Evolutionary conservation across 1,139 yeast genomes (phyloP).

Genomic region (Diutina siamensis): DNA sequence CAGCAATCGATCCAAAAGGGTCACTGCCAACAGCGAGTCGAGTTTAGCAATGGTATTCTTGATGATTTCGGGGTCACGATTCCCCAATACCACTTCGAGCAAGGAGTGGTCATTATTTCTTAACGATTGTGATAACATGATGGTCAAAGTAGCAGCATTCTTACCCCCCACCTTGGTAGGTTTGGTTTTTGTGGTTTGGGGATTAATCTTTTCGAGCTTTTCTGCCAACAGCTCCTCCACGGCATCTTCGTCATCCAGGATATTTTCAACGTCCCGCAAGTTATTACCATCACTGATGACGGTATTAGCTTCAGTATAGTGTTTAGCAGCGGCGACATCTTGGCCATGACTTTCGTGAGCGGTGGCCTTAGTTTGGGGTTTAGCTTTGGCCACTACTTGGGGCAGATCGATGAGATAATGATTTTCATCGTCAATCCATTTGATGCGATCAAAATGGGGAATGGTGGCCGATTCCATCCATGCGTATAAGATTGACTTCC

Average conservation of each 20-base stretch:
- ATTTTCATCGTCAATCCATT: slow-evolving; percentile 33
- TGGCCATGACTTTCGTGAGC: slow-evolving; percentile 40
- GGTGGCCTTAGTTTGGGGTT: slow-evolving; percentile 21
- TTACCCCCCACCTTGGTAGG: slow-evolving; percentile 21
- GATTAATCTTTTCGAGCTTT: slow-evolving; percentile 31
- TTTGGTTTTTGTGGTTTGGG: slow-evolving; percentile 10
- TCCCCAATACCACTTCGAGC: slow-evolving; percentile 69
- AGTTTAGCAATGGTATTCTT: slow-evolving; percentile 60
- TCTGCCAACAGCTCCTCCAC: slow-evolving; percentile 48
- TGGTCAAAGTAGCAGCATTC: slow-evolving; percentile 53
- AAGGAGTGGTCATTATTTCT: slow-evolving; percentile 61
- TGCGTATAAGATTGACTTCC: slow-evolving; percentile 33
- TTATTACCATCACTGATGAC: slow-evolving; percentile 56
- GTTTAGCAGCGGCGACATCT: slow-evolving; percentile 60
- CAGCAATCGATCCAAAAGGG: slow-evolving; percentile 69
- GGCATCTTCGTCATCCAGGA: slow-evolving; percentile 29
- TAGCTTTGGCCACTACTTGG: slow-evolving; percentile 27
- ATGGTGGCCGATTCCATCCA: slow-evolving; percentile 68
- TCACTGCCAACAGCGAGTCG: slow-evolving; percentile 62
- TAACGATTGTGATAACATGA: slow-evolving; percentile 58
- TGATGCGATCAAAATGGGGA: slow-evolving; percentile 51
- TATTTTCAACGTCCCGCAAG: slow-evolving; percentile 34
- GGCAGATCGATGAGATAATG: slow-evolving; percentile 15
- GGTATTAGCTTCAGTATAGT: slow-evolving; percentile 62
- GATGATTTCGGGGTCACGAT: slow-evolving; percentile 63